These are phyloP conservation scores for Heterobasidion parviporum DNA, from an alignment of 1,284 basidiomycete species.

Conservation along the genomic window DNA sequence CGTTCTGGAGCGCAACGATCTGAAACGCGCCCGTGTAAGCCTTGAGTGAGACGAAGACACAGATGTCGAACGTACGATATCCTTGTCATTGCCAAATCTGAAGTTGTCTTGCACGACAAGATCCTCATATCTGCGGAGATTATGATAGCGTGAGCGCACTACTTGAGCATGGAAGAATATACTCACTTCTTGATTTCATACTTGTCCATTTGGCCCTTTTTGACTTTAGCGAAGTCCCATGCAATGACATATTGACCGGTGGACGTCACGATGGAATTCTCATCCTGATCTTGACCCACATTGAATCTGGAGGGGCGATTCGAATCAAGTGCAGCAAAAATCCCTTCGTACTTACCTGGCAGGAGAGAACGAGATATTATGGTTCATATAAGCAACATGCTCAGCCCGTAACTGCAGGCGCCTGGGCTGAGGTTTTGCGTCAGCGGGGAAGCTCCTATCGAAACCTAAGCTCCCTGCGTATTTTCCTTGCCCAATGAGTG, in stretches of 20 bases:
- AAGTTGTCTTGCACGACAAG: slow-evolving; percentile 94
- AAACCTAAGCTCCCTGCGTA: slow-evolving; percentile 87
- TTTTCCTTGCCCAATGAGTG: slow-evolving; percentile 86
- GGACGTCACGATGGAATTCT: slow-evolving; percentile 95
- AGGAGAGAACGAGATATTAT: slow-evolving; percentile 84
- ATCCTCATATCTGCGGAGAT: slow-evolving; percentile 67
- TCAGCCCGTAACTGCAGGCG: slow-evolving; percentile 86
- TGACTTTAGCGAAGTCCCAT: slow-evolving; percentile 95
- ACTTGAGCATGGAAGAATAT: slow-evolving; percentile 4
- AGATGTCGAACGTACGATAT: slow-evolving; percentile 61
- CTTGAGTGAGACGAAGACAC: not conserved
- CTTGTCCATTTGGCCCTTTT: slow-evolving; percentile 83
- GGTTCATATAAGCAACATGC: slow-evolving; percentile 93
- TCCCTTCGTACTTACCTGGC: slow-evolving; percentile 57
- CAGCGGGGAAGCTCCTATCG: slow-evolving; percentile 92
- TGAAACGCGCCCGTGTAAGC: slow-evolving; percentile 18
- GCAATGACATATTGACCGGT: slow-evolving; percentile 93
- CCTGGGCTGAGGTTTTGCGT: slow-evolving; percentile 86
- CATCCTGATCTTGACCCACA: slow-evolving; percentile 76
- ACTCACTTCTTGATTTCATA: slow-evolving; percentile 88
- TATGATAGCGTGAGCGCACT: slow-evolving; percentile 1
- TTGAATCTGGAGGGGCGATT: slow-evolving; percentile 66
- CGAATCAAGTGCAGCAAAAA: not conserved
- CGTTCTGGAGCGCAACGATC: slow-evolving; percentile 92
- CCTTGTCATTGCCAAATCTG: slow-evolving; percentile 91